phyloP scores from a whole-genome alignment of 179 eudicot genomes.

The Gypsophila paniculata region DNA sequence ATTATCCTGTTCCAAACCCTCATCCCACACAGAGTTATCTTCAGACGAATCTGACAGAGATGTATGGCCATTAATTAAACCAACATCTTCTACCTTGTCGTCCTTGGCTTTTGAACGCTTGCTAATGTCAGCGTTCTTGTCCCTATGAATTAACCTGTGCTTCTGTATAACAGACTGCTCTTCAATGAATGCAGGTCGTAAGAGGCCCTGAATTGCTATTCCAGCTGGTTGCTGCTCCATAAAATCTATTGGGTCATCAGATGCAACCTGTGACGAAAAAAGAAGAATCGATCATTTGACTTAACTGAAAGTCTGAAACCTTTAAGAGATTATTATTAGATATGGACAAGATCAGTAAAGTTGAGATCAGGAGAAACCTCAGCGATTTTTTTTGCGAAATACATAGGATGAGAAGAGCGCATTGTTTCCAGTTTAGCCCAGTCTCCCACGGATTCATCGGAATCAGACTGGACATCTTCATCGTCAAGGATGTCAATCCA shows the following conservation, averaged over 20 bases:
- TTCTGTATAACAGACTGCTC: conserved; percentile 66
- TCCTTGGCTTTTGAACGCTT: conserved; percentile 29
- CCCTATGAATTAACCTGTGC: conserved; percentile 36
- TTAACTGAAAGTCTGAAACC: too few relatives aligned
- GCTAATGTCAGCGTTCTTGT: conserved; percentile 27
- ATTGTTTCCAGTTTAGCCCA: conserved; percentile 96
- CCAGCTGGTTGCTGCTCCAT: conserved; percentile 91
- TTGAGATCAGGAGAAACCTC: conserved; percentile 42
- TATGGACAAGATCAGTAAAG: neutral
- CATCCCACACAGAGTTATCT: conserved; percentile 45
- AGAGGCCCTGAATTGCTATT: conserved; percentile 69
- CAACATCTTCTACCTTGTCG: conserved; percentile 39
- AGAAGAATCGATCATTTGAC: neutral
- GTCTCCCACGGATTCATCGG: conserved; percentile 78
- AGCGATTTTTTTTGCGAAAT: conserved; percentile 72
- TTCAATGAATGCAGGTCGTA: conserved; percentile 78
- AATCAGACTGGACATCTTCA: conserved; percentile 58
- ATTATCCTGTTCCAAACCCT: conserved; percentile 63
- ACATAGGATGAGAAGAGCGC: conserved; percentile 87
- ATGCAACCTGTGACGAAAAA: conserved; percentile 43
- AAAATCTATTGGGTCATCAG: conserved; percentile 70
- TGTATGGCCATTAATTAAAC: conserved; percentile 53
- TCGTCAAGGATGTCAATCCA: conserved; percentile 81
- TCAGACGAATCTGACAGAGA: conserved; percentile 37
- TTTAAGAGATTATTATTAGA: neutral